These are phyloP conservation scores for Pleurotus tuoliensis DNA, from an alignment of 768 basidiomycete species.

Conservation along the genomic window DNA sequence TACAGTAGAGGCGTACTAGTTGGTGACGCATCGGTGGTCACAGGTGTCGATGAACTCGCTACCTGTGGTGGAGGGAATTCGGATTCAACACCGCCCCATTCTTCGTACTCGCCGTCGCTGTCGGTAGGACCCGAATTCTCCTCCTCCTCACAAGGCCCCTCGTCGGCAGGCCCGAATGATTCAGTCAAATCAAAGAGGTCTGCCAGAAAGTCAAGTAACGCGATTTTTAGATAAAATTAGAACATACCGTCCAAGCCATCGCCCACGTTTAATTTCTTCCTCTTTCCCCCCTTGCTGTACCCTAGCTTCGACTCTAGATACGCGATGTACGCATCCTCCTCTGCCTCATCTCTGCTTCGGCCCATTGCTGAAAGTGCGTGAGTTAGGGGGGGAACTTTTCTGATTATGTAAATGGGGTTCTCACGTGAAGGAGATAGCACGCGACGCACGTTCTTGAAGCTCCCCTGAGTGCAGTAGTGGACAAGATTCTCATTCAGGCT, in stretches of 20 bases:
- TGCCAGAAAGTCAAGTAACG: conserved; percentile 17
- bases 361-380: too few species aligned
- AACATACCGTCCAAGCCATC: conserved; percentile 81
- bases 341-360: conserved; percentile 41
- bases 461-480: too few species aligned
- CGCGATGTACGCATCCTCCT: conserved; percentile 84
- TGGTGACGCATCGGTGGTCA: too few species aligned
- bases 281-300: conserved; percentile 39
- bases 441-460: too few species aligned
- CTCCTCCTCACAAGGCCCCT: conserved; percentile 1
- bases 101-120: conserved; percentile 25
- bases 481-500: too few species aligned
- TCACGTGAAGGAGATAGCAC: too few species aligned
- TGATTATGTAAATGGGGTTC: too few species aligned
- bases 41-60: too few species aligned
- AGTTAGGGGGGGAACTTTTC: too few species aligned
- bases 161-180: conserved; percentile 15
- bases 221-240: neutral
- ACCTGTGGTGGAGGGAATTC: conserved; percentile 5
- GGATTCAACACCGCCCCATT: conserved; percentile 36
- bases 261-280: conserved; percentile 46
- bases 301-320: conserved; percentile 80
- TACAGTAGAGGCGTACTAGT: too few species aligned
- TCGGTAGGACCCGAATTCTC: conserved; percentile 14
- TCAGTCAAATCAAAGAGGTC: conserved; percentile 55